Evolutionary conservation across 179 eudicot species (phyloP), one percentile per base, ranked within the genome.

Genomic region (Gypsophila paniculata): DNA sequence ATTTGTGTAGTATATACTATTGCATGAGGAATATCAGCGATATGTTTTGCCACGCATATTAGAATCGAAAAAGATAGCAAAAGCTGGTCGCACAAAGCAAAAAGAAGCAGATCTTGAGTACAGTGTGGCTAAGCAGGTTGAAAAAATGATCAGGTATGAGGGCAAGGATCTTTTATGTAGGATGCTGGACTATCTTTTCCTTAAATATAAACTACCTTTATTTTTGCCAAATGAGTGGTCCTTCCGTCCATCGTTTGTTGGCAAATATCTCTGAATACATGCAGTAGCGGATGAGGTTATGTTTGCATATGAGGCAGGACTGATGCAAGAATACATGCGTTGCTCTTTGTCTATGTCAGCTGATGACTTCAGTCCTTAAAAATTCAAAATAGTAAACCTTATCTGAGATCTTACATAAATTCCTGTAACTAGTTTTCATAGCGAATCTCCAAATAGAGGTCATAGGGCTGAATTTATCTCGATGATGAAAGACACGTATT

Each of bases 71-170:
- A 95, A 87, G 87, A 82, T 87, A 87, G 99, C 99, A 57, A 95
- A 95, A 81, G 91, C 97, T 78, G 99, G 99, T 21, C 95, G 97
- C 58, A 85, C 96, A 63, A 95, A 90, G 85, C 99, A 95, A 84
- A 95, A 95, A 76, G 99, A 95, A 83, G 96, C 97, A 70, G 97
- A 95, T 82, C 84, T 95, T 53, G 99, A 95, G 74, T 95, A 95
- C 61, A 92, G 97, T 78, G 93, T 95, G 44, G 99, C 99, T 14
- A 95, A 95, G 87, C 99, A 95, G 82, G 99, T 95, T 61, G 99
- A 92, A 86, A 95, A 90, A 84, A 92, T 95, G 97, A 86, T 95
- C 84, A 92, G 99, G 99, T 95, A 86, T 61, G 59, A 60, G 69
- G 57, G 49, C 10, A 36, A 21, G 65, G 10, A 52, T 58, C 9